phyloP scores from a whole-genome alignment of 2,329 filamentous ascomycete genomes.

The Fusarium poae region DNA sequence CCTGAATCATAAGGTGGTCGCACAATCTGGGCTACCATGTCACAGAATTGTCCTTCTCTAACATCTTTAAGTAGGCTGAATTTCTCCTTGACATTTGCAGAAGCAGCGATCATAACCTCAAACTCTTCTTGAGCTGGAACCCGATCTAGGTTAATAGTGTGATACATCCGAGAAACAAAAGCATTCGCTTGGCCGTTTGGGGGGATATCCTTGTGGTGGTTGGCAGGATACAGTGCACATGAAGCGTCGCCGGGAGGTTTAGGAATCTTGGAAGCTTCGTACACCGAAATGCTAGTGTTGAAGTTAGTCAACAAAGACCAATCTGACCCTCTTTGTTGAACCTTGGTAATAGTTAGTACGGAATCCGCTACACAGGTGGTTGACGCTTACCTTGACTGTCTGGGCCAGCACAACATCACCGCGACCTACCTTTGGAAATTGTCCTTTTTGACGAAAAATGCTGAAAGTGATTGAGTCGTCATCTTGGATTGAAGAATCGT shows the following conservation, averaged over 20 bases:
- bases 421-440: constrained; percentile 62
- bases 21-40: constrained; percentile 80
- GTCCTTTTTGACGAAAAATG: constrained; percentile 68
- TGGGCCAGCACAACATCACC: constrained; percentile 62
- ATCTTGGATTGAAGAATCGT: constrained; percentile 68
- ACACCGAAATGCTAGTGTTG: constrained; percentile 61
- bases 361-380: neutral
- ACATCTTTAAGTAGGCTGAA: constrained; percentile 76
- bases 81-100: constrained; percentile 65
- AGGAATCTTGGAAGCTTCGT: constrained; percentile 52
- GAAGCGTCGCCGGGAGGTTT: constrained; percentile 55
- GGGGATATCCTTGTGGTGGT: constrained; percentile 36
- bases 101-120: constrained; percentile 53
- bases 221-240: constrained; percentile 45
- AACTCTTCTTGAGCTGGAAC: constrained; percentile 63
- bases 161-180: constrained; percentile 64
- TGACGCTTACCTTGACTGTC: constrained; percentile 62
- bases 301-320: constrained; percentile 61
- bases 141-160: constrained; percentile 57
- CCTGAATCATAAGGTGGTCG: constrained; percentile 59
- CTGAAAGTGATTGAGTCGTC: constrained; percentile 61
- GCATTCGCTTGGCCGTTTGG: constrained; percentile 51
- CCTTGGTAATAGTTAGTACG: constrained; percentile 50
- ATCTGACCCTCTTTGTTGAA: constrained; percentile 55
- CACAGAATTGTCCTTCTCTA: constrained; percentile 67